Evolutionary conservation across 2,329 filamentous ascomycete species (phyloP), one percentile per base, ranked within the genome.

Genomic region (Periconia digitata): DNA sequence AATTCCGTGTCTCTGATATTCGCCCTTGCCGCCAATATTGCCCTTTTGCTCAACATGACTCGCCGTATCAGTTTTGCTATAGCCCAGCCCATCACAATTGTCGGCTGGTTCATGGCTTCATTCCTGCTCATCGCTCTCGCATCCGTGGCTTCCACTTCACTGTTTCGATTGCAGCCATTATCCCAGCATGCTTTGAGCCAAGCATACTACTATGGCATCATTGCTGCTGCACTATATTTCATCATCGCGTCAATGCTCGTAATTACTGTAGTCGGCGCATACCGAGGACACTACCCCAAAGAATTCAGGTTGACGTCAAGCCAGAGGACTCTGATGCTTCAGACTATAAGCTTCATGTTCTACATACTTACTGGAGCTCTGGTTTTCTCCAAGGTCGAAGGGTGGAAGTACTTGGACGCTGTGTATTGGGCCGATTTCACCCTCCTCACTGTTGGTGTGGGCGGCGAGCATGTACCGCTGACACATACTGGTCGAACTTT

Each of bases 31-130:
- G 79, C 80, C 8, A 85, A 85, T 49, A 57, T 78, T 13, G 72
- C 77, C 2, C 66, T 85, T 6, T 72, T 84, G 1, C 71, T 84
- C 20, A 84, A 83, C 62, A 85, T 85, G 82, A 78, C 80, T 2
- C 74, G 76, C 20, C 73, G 80, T 12, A 58, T 85, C 8, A 69
- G 72, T 0, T 85, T 85, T 60, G 69, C 72, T 4, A 70, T 83
- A 21, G 80, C 81, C 1, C 82, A 84, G 56, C 79, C 82, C 1
- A 79, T 84, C 37, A 84, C 81, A 0, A 82, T 85, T 27, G 58
- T 77, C n/a, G 81, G 81, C n/a, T 85, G 80, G 70, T 77, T 80
- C 40, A 56, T 81, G 2, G 74, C 81, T 12, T 80, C 79, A 0
- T 51, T 79, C 4, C 70, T 85, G 1, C 71, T 85, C 23, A 78